phyloP scores from a whole-genome alignment of 2,329 filamentous ascomycete species.

The Gliomastix tumulicola region DNA sequence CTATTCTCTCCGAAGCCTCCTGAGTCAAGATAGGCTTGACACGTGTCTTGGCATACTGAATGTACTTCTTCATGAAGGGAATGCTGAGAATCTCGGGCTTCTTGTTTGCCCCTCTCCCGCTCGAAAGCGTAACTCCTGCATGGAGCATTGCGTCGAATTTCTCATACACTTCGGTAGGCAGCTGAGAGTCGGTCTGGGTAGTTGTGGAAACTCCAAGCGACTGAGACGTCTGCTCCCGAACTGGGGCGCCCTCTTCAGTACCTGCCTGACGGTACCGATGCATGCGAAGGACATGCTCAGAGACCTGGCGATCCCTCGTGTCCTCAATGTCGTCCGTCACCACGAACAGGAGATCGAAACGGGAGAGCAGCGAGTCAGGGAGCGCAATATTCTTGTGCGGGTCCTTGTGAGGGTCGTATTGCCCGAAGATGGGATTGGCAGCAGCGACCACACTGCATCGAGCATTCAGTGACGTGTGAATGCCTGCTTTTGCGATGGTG shows the following conservation, averaged over 20 bases:
- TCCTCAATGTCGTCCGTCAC: slow-evolving; percentile 99
- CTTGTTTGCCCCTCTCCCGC: slow-evolving; percentile 66
- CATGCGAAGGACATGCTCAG: slow-evolving; percentile 96
- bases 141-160: slow-evolving; percentile 97
- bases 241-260: slow-evolving; percentile 87
- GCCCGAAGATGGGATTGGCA: slow-evolving; percentile 94
- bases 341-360: slow-evolving; percentile 97
- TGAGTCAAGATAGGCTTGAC: slow-evolving; percentile 87
- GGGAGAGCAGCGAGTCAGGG: slow-evolving; percentile 90
- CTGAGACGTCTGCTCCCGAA: slow-evolving; percentile 81
- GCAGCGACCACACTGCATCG: slow-evolving; percentile 94
- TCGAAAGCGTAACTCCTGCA: slow-evolving; percentile 73
- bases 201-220: slow-evolving; percentile 82
- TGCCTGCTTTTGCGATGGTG: slow-evolving; percentile 96
- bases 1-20: slow-evolving; percentile 86
- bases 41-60: slow-evolving; percentile 92
- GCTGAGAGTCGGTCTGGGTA: slow-evolving; percentile 63
- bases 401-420: slow-evolving; percentile 98
- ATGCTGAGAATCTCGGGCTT: slow-evolving; percentile 88
- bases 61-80: slow-evolving; percentile 98
- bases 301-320: slow-evolving; percentile 80
- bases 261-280: slow-evolving; percentile 90
- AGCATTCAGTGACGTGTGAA: slow-evolving; percentile 94
- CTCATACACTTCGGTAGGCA: slow-evolving; percentile 83
- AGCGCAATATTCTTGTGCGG: slow-evolving; percentile 98